These are phyloP conservation scores for Erodium maritimum DNA, from an alignment of 345 rosid genomes.

Conservation along the genomic window DNA sequence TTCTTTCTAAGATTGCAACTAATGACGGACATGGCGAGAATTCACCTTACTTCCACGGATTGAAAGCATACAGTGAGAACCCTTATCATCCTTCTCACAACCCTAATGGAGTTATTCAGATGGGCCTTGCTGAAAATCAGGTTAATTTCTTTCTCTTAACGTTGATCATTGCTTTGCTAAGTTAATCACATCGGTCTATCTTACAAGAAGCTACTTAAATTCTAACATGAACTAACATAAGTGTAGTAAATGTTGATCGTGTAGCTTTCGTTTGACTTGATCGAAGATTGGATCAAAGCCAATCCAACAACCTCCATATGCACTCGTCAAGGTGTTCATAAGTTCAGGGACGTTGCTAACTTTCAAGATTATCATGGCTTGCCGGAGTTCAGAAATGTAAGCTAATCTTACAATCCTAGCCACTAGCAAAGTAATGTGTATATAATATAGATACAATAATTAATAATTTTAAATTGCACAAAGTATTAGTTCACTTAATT, in stretches of 20 bases:
- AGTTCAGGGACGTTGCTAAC: conserved; percentile 49
- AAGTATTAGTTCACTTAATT: too few relatives aligned
- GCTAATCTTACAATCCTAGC: not conserved
- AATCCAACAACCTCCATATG: conserved; percentile 71
- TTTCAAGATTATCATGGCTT: conserved; percentile 91
- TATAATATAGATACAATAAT: too few relatives aligned
- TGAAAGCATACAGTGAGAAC: conserved; percentile 61
- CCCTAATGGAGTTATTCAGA: conserved; percentile 66
- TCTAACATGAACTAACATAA: too few relatives aligned
- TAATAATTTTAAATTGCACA: too few relatives aligned
- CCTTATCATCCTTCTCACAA: conserved; percentile 47
- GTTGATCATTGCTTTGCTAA: too few relatives aligned
- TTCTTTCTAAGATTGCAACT: conserved; percentile 52
- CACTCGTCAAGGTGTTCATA: conserved; percentile 44
- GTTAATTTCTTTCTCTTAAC: too few relatives aligned
- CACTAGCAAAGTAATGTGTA: not conserved
- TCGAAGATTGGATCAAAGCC: conserved; percentile 47
- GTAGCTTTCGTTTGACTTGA: too few relatives aligned
- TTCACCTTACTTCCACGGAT: conserved; percentile 69
- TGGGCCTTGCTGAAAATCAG: conserved; percentile 89
- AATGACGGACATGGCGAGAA: conserved; percentile 57
- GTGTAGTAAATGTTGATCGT: too few relatives aligned
- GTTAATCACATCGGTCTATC: too few relatives aligned
- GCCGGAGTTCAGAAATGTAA: conserved; percentile 20
- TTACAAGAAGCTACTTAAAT: too few relatives aligned